Evolutionary conservation across 495 filamentous ascomycete species (phyloP).

Genomic region (Parathielavia hyrcaniae): DNA sequence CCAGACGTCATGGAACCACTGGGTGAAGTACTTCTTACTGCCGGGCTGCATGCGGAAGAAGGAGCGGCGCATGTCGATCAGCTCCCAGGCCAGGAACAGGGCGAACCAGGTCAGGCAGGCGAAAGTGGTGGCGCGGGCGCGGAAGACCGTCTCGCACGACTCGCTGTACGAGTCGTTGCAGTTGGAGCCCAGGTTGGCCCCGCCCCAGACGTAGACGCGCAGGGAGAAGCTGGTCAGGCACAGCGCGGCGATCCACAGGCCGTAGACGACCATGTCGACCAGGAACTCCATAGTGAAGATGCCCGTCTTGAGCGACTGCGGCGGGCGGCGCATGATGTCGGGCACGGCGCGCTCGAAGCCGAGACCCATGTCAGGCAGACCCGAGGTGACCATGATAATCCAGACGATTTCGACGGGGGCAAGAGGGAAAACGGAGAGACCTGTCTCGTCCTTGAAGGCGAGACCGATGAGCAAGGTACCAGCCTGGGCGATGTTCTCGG

Average conservation of each 20-base stretch:
- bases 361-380: conserved; percentile 67
- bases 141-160: conserved; percentile 59
- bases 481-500: conserved; percentile 72
- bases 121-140: conserved; percentile 70
- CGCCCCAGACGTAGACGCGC: conserved; percentile 58
- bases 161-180: conserved; percentile 57
- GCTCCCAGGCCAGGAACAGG: conserved; percentile 68
- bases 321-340: conserved; percentile 65
- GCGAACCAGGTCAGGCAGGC: conserved; percentile 68
- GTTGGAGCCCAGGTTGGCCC: conserved; percentile 58
- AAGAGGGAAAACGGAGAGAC: conserved; percentile 66
- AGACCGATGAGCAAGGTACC: conserved; percentile 63
- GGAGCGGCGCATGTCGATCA: conserved; percentile 60
- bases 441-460: conserved; percentile 58
- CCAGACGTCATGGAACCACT: conserved; percentile 58
- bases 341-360: conserved; percentile 63
- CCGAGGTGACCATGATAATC: conserved; percentile 74
- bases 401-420: conserved; percentile 70
- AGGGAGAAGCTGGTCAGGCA: conserved; percentile 43
- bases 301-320: conserved; percentile 56
- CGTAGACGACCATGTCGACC: conserved; percentile 69
- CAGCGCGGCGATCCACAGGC: conserved; percentile 58
- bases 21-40: conserved; percentile 47
- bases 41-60: conserved; percentile 62
- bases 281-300: conserved; percentile 65